Conservation (phyloP, 2,329 filamentous ascomycete species). For the Chaetoscypha palmicola region DNA sequence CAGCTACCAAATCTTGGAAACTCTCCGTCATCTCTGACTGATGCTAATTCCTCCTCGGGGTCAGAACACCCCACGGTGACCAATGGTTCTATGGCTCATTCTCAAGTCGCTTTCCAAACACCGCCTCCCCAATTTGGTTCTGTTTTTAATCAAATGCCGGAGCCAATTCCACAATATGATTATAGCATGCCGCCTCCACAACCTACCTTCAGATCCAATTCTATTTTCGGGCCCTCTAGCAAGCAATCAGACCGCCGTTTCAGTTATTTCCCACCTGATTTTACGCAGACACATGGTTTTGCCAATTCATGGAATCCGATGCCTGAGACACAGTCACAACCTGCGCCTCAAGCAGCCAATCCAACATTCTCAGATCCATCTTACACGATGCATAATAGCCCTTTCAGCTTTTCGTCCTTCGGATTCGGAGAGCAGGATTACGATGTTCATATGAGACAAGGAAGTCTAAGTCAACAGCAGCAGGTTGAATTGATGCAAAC, state of each 20-base stretch:
- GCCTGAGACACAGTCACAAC: conserved; percentile 6
- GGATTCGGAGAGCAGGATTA: conserved; percentile 36
- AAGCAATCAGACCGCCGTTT: conserved; percentile 49
- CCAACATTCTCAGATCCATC: conserved; percentile 21
- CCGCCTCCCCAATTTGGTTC: conserved; percentile 49
- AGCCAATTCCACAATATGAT: conserved; percentile 33
- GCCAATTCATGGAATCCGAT: conserved; percentile 28
- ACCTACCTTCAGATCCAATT: conserved; percentile 58
- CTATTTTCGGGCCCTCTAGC: conserved; percentile 54
- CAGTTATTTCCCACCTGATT: conserved; percentile 58
- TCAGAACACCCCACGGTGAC: conserved; percentile 36
- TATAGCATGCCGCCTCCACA: conserved; percentile 23
- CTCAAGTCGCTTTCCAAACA: conserved; percentile 33
- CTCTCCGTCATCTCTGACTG: conserved; percentile 33
- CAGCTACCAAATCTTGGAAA: conserved; percentile 42
- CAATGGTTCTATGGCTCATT: conserved; percentile 29
- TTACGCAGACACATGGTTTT: conserved; percentile 24
- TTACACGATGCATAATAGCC: conserved; percentile 27
- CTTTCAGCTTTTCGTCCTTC: conserved; percentile 25
- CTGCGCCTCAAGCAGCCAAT: conserved; percentile 8
- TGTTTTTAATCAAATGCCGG: conserved; percentile 49
- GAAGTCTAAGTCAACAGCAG: conserved; percentile 70
- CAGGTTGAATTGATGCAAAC: conserved; percentile 77
- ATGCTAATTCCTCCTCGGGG: conserved; percentile 41
- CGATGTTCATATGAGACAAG: conserved; percentile 46